A percentile compares a stretch with the other conserved stretches of the same genome.
Evolutionary conservation across 106 monocot species (phyloP).

Genomic region (Allium fistulosum): DNA sequence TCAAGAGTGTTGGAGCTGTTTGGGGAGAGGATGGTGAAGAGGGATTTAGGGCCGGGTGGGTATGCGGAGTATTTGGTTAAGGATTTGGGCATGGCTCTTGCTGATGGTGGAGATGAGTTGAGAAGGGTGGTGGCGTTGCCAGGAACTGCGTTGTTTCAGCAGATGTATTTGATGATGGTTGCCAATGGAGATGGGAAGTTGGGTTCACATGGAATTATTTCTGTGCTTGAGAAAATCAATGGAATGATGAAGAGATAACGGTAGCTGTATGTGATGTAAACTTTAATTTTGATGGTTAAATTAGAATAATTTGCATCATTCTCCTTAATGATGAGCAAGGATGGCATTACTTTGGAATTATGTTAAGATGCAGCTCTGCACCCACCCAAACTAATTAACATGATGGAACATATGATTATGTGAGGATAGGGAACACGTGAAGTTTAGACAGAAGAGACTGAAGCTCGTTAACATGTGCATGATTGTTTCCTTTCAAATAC

Average conservation of each 20-base stretch:
- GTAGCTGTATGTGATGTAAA: too few species aligned
- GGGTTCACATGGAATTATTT: conserved; percentile 27
- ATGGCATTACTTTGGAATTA: too few species aligned
- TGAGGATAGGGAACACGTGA: too few species aligned
- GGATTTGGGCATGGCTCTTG: conserved; percentile 42
- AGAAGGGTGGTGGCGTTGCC: conserved; percentile 13
- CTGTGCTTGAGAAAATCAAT: conserved; percentile 31
- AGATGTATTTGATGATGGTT: conserved; percentile 31
- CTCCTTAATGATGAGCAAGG: too few species aligned
- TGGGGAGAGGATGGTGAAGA: conserved; percentile 22
- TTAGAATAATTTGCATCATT: too few species aligned
- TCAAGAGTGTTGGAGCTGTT: conserved; percentile 22
- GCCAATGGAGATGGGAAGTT: conserved; percentile 30
- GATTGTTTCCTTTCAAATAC: too few species aligned
- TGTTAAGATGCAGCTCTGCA: too few species aligned
- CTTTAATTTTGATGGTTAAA: too few species aligned
- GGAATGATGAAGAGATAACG: not conserved
- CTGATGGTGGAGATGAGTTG: not conserved
- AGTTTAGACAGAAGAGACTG: too few species aligned
- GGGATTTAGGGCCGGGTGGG: conserved; percentile 25
- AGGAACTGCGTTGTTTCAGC: conserved; percentile 24
- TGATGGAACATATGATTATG: too few species aligned
- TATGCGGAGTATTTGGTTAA: conserved; percentile 41
- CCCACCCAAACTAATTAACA: too few species aligned
- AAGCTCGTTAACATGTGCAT: too few species aligned